These are phyloP conservation scores for Monosporascus sp. DNA, from an alignment of 2,329 filamentous ascomycete species.

Conservation along the genomic window DNA sequence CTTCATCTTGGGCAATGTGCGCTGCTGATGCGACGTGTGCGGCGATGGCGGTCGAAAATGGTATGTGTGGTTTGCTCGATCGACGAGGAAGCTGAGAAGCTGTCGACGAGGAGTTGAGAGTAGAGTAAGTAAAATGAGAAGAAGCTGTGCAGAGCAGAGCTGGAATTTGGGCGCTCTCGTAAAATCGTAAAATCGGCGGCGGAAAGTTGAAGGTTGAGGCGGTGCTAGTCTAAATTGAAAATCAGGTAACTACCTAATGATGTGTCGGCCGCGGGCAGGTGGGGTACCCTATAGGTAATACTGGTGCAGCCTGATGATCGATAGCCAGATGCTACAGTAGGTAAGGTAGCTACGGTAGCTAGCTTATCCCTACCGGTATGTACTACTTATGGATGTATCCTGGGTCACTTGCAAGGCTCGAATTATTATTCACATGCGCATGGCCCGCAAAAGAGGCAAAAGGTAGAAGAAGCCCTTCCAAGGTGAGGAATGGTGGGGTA, in stretches of 20 bases:
- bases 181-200: background rate
- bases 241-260: slow-evolving; percentile 1
- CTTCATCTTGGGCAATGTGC: slow-evolving; percentile 52
- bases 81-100: background rate
- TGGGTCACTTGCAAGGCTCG: too few relatives aligned
- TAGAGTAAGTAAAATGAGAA: background rate
- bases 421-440: too few relatives aligned
- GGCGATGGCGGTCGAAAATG: background rate
- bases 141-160: background rate
- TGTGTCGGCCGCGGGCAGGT: background rate
- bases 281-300: background rate
- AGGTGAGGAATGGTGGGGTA: too few relatives aligned
- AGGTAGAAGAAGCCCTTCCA: too few relatives aligned
- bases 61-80: background rate
- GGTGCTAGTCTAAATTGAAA: background rate
- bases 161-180: background rate
- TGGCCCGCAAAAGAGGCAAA: too few relatives aligned
- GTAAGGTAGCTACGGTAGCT: too few relatives aligned
- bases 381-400: too few relatives aligned
- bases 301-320: background rate
- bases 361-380: too few relatives aligned
- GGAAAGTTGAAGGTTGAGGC: background rate
- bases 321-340: background rate
- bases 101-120: background rate
- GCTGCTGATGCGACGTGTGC: slow-evolving; percentile 12